These are phyloP conservation scores for Hypoxylon fragiforme DNA, from an alignment of 495 filamentous ascomycete genomes.

Conservation along the genomic window DNA sequence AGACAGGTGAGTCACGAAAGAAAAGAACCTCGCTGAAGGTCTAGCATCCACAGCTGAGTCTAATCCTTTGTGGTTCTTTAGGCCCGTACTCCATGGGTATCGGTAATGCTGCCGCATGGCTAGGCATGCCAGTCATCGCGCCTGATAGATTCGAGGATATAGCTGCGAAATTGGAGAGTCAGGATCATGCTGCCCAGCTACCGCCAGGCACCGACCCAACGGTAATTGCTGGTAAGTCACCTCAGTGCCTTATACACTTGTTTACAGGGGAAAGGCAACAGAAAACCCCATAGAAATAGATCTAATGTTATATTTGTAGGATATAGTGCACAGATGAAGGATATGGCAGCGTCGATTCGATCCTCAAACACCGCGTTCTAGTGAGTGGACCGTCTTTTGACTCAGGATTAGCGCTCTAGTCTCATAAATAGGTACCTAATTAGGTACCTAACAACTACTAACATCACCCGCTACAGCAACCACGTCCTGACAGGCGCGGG, in stretches of 20 bases:
- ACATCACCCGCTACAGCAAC: conserved; percentile 30
- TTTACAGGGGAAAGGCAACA: not conserved
- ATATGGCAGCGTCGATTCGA: conserved; percentile 42
- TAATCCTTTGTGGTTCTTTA: conserved; percentile 3
- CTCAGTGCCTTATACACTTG: not conserved
- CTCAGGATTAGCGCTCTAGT: too few species aligned
- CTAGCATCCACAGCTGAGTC: not conserved
- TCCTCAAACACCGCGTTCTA: conserved; percentile 49
- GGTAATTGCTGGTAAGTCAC: conserved; percentile 40
- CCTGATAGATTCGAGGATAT: conserved; percentile 39
- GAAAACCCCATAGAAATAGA: not conserved
- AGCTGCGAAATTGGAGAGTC: conserved; percentile 37
- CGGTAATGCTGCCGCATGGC: conserved; percentile 50
- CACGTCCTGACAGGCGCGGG: conserved; percentile 41
- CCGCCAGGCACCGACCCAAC: conserved; percentile 42
- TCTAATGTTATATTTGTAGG: conserved; percentile 31
- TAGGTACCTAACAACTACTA: not conserved
- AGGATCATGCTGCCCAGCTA: conserved; percentile 45
- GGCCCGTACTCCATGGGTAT: conserved; percentile 49
- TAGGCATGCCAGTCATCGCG: conserved; percentile 50
- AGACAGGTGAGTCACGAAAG: conserved; percentile 39
- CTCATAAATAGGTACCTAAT: too few species aligned
- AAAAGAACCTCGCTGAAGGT: not conserved
- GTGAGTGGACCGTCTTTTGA: conserved; percentile 7
- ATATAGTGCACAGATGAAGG: conserved; percentile 50